These are phyloP conservation scores for Clavispora asparagi DNA, from an alignment of 805 yeast genomes.

Conservation along the genomic window DNA sequence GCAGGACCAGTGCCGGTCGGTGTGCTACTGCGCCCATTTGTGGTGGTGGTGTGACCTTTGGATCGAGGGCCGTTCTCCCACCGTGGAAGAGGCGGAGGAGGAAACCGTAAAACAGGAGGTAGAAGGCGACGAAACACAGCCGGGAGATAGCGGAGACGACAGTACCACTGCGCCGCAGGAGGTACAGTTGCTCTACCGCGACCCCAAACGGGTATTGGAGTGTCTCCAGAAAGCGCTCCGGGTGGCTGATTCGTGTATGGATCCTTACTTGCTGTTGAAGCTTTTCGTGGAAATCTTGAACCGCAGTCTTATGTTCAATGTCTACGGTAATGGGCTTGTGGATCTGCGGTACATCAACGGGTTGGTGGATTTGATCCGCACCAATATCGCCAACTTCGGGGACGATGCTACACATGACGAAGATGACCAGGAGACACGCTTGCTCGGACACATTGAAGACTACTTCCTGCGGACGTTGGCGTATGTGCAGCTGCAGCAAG, in stretches of 20 bases:
- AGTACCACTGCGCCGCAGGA: constrained; percentile 23
- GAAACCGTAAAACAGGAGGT: not conserved
- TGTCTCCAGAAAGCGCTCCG: constrained; percentile 84
- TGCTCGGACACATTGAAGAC: constrained; percentile 25
- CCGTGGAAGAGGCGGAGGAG: constrained; percentile 11
- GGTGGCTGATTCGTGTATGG: constrained; percentile 93
- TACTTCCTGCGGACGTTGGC: constrained; percentile 65
- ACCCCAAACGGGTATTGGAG: constrained; percentile 75
- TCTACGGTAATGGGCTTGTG: constrained; percentile 69
- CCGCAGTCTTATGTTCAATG: constrained; percentile 78
- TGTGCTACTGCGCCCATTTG: constrained; percentile 79
- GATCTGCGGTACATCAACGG: constrained; percentile 78
- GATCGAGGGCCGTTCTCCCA: constrained; percentile 26
- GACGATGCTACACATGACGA: constrained; percentile 22
- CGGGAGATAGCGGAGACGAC: constrained; percentile 39
- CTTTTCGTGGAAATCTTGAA: constrained; percentile 86
- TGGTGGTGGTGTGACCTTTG: constrained; percentile 83
- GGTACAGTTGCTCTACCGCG: constrained; percentile 23
- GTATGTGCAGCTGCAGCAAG: constrained; percentile 65
- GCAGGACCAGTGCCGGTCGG: constrained; percentile 92
- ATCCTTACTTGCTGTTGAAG: constrained; percentile 64
- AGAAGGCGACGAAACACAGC: constrained; percentile 19
- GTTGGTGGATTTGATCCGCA: constrained; percentile 72
- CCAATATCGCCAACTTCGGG: constrained; percentile 48
- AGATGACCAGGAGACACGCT: constrained; percentile 24